These are phyloP conservation scores for Naematelia encephala DNA, from an alignment of 768 basidiomycete species.

Conservation along the genomic window DNA sequence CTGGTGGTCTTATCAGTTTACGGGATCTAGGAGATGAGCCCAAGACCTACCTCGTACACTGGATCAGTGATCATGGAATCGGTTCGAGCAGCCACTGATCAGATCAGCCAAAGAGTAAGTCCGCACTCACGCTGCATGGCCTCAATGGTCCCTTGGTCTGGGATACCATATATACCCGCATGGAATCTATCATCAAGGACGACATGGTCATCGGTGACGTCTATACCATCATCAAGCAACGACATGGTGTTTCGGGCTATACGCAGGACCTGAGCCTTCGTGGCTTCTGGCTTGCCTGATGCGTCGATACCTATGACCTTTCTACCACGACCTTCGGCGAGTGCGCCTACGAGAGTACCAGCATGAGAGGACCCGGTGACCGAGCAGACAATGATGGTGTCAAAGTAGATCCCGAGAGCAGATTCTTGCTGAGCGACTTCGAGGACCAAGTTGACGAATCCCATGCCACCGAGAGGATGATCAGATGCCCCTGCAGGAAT, in stretches of 20 bases:
- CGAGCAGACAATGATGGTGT: conserved; percentile 33
- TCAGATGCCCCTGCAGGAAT: conserved; percentile 40
- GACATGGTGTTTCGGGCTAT: conserved; percentile 15
- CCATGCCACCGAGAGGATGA: conserved; percentile 32
- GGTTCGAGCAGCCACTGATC: conserved; percentile 20
- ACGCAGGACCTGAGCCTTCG: conserved; percentile 23
- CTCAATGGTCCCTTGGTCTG: conserved; percentile 25
- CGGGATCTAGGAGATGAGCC: too few relatives aligned
- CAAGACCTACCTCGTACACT: conserved; percentile 17
- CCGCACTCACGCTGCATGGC: conserved; percentile 29
- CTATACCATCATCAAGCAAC: conserved; percentile 20
- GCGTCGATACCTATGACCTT: conserved; percentile 42
- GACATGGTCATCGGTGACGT: conserved; percentile 26
- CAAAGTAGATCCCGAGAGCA: conserved; percentile 29
- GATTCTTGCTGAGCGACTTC: conserved; percentile 33
- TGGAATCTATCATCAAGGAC: conserved; percentile 33
- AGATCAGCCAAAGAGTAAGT: too few relatives aligned
- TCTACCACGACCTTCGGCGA: conserved; percentile 25
- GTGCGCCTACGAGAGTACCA: conserved; percentile 28
- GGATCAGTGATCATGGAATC: conserved; percentile 34
- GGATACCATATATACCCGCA: conserved; percentile 36
- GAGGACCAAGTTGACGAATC: conserved; percentile 27
- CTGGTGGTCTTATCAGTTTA: too few relatives aligned
- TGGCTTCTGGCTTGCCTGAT: conserved; percentile 26
- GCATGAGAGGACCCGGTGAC: conserved; percentile 40